These are phyloP conservation scores for Arthrobotrys sphaeroides DNA, from an alignment of 2,329 filamentous ascomycete genomes.

Conservation along the genomic window DNA sequence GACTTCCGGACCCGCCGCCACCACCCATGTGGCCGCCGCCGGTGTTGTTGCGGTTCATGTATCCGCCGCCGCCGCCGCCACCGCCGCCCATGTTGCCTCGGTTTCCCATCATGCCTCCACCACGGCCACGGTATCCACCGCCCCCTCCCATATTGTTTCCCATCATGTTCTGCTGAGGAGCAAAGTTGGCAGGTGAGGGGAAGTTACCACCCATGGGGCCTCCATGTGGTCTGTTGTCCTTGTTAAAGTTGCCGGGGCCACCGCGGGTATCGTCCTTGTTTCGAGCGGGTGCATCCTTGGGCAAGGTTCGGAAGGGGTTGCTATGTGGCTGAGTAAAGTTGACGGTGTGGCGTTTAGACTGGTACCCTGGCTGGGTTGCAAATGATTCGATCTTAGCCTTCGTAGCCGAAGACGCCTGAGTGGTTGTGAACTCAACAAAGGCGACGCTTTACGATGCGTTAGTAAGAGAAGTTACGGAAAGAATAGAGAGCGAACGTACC, in stretches of 20 bases:
- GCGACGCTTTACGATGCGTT: constrained; percentile 68
- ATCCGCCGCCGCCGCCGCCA: constrained; percentile 62
- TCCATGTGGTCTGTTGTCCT: constrained; percentile 59
- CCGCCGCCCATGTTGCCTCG: constrained; percentile 62
- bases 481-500: constrained; percentile 67
- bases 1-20: constrained; percentile 58
- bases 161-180: constrained; percentile 53
- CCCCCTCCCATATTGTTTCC: constrained; percentile 62
- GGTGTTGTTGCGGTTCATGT: constrained; percentile 65
- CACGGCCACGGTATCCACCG: constrained; percentile 65
- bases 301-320: constrained; percentile 90
- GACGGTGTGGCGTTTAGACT: constrained; percentile 73
- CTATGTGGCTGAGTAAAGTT: constrained; percentile 78
- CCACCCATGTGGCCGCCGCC: constrained; percentile 62
- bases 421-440: constrained; percentile 83
- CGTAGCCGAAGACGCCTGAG: constrained; percentile 83
- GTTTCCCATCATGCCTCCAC: constrained; percentile 60
- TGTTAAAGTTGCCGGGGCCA: constrained; percentile 62
- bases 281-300: constrained; percentile 83
- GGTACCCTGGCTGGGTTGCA: constrained; percentile 66
- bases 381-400: constrained; percentile 82
- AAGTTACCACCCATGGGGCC: constrained; percentile 62
- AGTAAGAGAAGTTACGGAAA: neutral
- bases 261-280: constrained; percentile 67
- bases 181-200: constrained; percentile 57